A percentile compares a stretch with the other conserved stretches of the same genome.
Evolutionary conservation across 2,329 filamentous ascomycete species (phyloP).

Genomic region (Trichoderma atroviride): DNA sequence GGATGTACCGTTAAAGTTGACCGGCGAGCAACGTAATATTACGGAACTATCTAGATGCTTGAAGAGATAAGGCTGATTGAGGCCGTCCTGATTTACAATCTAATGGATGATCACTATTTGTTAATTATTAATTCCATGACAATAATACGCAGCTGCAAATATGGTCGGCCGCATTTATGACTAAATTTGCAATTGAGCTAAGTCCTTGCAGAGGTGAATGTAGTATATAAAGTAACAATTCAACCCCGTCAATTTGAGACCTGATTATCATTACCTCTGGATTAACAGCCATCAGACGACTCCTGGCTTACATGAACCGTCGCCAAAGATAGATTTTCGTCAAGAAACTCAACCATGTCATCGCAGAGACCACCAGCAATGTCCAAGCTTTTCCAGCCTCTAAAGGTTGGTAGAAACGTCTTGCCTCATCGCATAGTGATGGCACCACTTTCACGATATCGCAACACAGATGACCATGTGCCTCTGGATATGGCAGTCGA

Average conservation of each 20-base stretch:
- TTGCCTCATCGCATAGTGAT: background rate
- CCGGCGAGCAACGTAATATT: background rate
- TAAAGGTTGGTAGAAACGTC: background rate
- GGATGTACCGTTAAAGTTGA: background rate
- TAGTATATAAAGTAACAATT: background rate
- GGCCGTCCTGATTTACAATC: background rate
- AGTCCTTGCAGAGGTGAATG: background rate
- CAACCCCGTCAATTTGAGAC: background rate
- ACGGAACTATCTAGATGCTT: background rate
- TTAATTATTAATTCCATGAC: background rate
- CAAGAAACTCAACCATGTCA: background rate
- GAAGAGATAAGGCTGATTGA: background rate
- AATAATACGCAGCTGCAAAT: background rate
- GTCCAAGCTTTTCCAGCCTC: background rate
- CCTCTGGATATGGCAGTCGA: constrained; percentile 35
- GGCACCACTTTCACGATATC: background rate
- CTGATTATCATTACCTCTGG: background rate
- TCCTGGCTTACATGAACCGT: background rate
- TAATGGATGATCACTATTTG: background rate
- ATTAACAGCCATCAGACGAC: too few species aligned
- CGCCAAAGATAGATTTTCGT: too few species aligned
- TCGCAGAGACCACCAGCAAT: background rate
- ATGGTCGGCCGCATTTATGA: background rate
- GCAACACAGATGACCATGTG: background rate
- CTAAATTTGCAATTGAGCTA: background rate